phyloP scores from a whole-genome alignment of 2,329 filamentous ascomycete genomes.

The Colletotrichum tropicale region DNA sequence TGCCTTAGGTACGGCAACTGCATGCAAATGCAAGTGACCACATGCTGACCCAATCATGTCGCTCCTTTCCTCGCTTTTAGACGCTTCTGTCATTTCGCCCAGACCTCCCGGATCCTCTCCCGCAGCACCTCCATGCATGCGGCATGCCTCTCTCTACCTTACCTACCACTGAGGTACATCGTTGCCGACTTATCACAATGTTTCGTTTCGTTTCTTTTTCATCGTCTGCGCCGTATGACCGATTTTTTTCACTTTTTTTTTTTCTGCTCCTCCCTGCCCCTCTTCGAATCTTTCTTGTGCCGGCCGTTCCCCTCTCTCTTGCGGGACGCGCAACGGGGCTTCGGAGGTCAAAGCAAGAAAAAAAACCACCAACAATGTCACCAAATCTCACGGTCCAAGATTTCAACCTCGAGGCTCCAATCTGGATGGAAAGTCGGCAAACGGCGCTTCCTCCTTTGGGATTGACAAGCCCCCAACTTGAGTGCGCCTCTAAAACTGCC shows the following conservation, averaged over 20 bases:
- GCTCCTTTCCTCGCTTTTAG: not conserved
- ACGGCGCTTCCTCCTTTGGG: not conserved
- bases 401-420: not conserved
- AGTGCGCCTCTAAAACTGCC: not conserved
- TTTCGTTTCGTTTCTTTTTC: constrained; percentile 16
- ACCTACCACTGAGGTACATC: not conserved
- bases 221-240: not conserved
- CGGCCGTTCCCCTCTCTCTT: not conserved
- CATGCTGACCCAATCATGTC: not conserved
- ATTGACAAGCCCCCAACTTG: not conserved
- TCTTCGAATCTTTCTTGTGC: not conserved
- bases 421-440: not conserved
- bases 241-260: not conserved
- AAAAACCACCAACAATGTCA: not conserved
- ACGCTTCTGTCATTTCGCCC: constrained; percentile 3
- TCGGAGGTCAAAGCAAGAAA: constrained; percentile 2
- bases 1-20: not conserved
- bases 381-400: not conserved
- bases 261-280: not conserved
- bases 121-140: constrained; percentile 1
- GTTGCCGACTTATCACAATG: not conserved
- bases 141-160: not conserved
- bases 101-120: constrained; percentile 11
- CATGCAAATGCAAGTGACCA: not conserved
- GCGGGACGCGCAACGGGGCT: not conserved